Evolutionary conservation across 169 alveolate species (phyloP).

Genomic region (Theileria parva): DNA sequence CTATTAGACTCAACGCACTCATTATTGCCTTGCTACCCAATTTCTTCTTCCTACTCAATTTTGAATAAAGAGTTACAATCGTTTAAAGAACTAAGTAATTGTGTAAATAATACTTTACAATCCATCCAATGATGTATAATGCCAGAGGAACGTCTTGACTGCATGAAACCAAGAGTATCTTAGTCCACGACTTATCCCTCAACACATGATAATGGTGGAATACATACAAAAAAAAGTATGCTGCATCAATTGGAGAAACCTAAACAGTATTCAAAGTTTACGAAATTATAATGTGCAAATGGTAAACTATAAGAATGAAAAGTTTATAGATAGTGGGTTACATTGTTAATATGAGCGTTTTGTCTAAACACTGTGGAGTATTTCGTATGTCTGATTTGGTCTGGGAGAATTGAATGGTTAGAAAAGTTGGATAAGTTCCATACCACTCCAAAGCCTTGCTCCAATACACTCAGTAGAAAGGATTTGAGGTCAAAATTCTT

Average conservation of each 20-base stretch:
- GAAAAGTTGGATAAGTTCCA: constrained; percentile 43
- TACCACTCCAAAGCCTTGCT: constrained; percentile 42
- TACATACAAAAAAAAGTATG: constrained; percentile 38
- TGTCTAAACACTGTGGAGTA: constrained; percentile 6
- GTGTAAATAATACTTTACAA: constrained; percentile 18
- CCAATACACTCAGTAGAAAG: constrained; percentile 47
- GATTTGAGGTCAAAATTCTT: constrained; percentile 21
- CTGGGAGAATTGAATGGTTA: constrained; percentile 36
- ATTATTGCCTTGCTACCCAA: constrained; percentile 43
- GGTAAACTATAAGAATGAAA: not conserved
- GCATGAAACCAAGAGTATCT: constrained; percentile 31
- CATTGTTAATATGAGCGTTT: not conserved
- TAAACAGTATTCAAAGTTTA: not conserved
- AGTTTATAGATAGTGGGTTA: not conserved
- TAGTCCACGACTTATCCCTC: constrained; percentile 40
- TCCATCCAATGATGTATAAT: constrained; percentile 61
- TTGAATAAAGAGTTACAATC: not conserved
- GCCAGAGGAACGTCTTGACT: constrained; percentile 28
- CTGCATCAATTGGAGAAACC: constrained; percentile 25
- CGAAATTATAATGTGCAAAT: not conserved
- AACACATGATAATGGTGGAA: constrained; percentile 28
- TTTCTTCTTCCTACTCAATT: constrained; percentile 25
- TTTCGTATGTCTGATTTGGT: constrained; percentile 22
- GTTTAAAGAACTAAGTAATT: not conserved
- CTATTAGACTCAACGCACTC: constrained; percentile 30